Evolutionary conservation across 306 rosid species (phyloP).

Genomic region (Vicia faba): DNA sequence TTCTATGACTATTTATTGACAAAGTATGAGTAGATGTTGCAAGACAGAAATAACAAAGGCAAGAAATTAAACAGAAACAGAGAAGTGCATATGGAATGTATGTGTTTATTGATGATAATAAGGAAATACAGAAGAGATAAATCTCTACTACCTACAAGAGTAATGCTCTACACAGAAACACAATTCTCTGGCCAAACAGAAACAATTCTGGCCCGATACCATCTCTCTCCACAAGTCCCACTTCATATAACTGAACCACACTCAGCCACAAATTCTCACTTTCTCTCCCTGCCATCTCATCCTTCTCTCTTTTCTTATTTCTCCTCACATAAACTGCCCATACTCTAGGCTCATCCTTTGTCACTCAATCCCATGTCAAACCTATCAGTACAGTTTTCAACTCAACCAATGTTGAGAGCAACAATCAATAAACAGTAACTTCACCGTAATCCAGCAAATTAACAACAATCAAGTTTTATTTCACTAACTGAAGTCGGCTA

Average conservation of each 20-base stretch:
- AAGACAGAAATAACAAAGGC: not conserved
- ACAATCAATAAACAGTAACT: constrained; percentile 7
- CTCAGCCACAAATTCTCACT: not conserved
- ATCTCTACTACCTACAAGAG: not conserved
- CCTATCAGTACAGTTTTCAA: not conserved
- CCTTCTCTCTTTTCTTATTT: not conserved
- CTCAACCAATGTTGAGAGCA: constrained; percentile 18
- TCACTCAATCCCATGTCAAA: not conserved
- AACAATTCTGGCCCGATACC: not conserved
- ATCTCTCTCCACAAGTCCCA: not conserved
- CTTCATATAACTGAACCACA: not conserved
- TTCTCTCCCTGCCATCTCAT: not conserved
- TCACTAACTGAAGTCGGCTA: no score
- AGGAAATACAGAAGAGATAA: not conserved
- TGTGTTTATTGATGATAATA: no score
- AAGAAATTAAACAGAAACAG: not conserved
- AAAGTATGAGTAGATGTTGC: not conserved
- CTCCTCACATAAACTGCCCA: not conserved
- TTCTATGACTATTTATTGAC: not conserved
- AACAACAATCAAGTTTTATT: no score
- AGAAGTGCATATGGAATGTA: not conserved
- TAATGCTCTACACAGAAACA: not conserved
- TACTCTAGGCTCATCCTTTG: not conserved
- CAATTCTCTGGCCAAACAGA: not conserved
- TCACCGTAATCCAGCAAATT: not conserved